These are phyloP conservation scores for Chara braunii DNA, from an alignment of 139 green algal species.

Conservation along the genomic window DNA sequence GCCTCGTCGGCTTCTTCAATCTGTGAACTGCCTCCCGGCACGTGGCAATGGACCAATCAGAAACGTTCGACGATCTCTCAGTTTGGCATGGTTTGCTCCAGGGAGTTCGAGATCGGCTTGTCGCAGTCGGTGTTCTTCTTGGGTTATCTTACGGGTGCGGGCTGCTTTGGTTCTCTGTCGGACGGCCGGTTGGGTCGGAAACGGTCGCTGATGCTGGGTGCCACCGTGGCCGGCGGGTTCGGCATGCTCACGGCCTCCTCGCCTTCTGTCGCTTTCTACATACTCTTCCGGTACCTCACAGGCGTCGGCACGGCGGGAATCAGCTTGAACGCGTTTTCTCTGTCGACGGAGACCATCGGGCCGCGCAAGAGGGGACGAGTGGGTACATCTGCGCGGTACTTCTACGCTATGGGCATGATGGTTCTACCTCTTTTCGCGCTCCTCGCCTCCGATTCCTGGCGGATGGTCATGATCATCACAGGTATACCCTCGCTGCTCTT, in stretches of 20 bases:
- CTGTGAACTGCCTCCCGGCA: too few species aligned
- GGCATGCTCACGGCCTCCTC: not conserved
- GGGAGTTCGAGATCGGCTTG: constrained; percentile 5
- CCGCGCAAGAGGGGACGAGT: not conserved
- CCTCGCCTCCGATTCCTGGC: not conserved
- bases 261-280: not conserved
- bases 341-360: constrained; percentile 12
- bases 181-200: constrained; percentile 9
- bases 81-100: not conserved
- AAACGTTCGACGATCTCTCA: not conserved
- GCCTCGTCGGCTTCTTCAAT: too few species aligned
- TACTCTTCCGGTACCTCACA: not conserved
- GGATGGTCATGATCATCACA: not conserved
- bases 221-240: not conserved
- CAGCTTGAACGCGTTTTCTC: not conserved
- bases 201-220: not conserved
- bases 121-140: constrained; percentile 6
- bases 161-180: constrained; percentile 4
- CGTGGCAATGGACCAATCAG: too few species aligned
- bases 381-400: not conserved
- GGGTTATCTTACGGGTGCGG: constrained; percentile 14
- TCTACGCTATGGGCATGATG: constrained; percentile 9
- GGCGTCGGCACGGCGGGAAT: constrained; percentile 7
- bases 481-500: constrained; percentile 1
- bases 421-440: constrained; percentile 2